Conservation (phyloP, 331 rosid species). For the Quercus tomentella region DNA sequence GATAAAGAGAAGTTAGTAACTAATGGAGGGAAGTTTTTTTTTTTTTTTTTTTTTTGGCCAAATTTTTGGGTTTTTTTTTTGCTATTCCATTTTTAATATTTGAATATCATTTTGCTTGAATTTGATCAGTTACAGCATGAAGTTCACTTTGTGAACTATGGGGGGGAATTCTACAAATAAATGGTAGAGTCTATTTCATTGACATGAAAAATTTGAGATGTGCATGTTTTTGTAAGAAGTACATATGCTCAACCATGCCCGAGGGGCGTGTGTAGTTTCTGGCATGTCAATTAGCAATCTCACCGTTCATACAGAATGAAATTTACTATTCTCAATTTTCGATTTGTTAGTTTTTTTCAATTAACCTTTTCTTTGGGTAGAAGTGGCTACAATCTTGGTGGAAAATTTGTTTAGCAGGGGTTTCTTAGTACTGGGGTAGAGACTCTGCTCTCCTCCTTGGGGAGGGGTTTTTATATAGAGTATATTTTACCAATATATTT, state of each 20-base stretch:
- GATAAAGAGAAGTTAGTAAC: constrained; percentile 29
- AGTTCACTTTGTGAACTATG: too few species aligned
- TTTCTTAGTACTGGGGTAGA: too few species aligned
- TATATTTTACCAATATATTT: too few species aligned
- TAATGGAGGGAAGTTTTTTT: background rate
- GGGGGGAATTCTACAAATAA: background rate
- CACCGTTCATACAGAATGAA: background rate
- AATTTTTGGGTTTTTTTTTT: background rate
- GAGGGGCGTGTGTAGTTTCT: too few species aligned
- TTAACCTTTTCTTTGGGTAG: too few species aligned
- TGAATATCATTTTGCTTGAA: background rate
- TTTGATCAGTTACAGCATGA: background rate
- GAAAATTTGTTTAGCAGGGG: too few species aligned
- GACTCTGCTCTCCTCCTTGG: too few species aligned
- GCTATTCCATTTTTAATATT: background rate
- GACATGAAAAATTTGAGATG: background rate
- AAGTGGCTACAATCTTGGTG: too few species aligned
- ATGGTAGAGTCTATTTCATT: background rate
- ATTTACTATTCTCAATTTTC: too few species aligned
- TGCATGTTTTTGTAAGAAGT: background rate
- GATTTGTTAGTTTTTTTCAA: too few species aligned
- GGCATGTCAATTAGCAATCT: background rate
- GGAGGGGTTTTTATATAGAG: too few species aligned
- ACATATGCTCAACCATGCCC: too few species aligned
- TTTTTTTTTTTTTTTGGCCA: background rate